phyloP scores from a whole-genome alignment of 2,329 filamentous ascomycete species.

The Chrysosporium queenslandicum region DNA sequence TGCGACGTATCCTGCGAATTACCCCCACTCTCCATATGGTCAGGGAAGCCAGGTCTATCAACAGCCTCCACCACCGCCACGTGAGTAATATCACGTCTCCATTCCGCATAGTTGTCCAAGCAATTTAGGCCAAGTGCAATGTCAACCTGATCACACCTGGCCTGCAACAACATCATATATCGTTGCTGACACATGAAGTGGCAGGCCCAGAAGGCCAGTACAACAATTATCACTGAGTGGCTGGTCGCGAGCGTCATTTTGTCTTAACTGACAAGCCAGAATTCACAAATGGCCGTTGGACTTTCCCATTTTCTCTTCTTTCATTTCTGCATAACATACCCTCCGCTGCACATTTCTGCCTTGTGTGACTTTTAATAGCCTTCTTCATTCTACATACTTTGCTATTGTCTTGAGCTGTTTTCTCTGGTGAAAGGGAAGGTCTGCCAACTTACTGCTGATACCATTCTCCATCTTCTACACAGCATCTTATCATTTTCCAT shows the following conservation, averaged over 20 bases:
- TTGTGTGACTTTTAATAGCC: constrained; percentile 5
- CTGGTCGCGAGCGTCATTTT: neutral
- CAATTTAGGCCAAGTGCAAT: neutral
- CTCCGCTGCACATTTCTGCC: neutral
- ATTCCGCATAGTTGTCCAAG: constrained; percentile 8
- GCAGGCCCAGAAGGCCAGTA: constrained; percentile 25
- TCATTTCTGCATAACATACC: constrained; percentile 10
- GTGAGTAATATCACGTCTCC: constrained; percentile 35
- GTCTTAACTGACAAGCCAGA: neutral
- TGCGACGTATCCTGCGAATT: constrained; percentile 36
- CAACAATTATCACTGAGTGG: constrained; percentile 23
- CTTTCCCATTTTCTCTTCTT: neutral
- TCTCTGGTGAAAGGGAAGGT: neutral
- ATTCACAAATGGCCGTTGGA: neutral
- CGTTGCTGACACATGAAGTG: constrained; percentile 23
- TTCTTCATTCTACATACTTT: constrained; percentile 10
- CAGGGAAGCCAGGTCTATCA: constrained; percentile 43
- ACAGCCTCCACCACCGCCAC: constrained; percentile 24
- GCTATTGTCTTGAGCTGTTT: neutral
- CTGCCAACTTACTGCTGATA: constrained; percentile 3
- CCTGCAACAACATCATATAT: constrained; percentile 17
- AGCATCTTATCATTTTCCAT: constrained; percentile 3
- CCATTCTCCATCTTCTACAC: constrained; percentile 4
- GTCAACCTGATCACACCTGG: constrained; percentile 15
- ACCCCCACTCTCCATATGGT: constrained; percentile 42